Conservation (phyloP, 345 rosid genomes). For the Pistacia vera region DNA sequence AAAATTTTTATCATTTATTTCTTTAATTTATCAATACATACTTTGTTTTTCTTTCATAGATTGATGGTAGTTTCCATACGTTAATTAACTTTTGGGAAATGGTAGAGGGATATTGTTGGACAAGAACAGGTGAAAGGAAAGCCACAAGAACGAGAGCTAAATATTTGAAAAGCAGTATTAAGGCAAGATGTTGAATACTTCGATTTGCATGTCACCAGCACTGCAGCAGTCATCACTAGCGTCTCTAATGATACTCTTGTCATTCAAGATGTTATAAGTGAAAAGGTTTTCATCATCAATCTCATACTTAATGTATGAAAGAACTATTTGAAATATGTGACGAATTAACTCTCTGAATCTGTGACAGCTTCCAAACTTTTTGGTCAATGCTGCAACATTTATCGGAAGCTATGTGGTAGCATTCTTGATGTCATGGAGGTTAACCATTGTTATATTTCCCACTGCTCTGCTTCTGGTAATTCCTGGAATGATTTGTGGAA, state of each 20-base stretch:
- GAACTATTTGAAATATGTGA: neutral
- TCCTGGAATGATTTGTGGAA: slow-evolving; percentile 79
- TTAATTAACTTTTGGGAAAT: neutral
- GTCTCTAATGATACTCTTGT: slow-evolving; percentile 77
- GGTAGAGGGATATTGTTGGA: slow-evolving; percentile 86
- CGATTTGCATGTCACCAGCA: slow-evolving; percentile 77
- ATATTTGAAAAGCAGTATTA: slow-evolving; percentile 74
- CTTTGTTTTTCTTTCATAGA: no score
- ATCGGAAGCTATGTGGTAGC: slow-evolving; percentile 64
- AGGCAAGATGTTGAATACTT: slow-evolving; percentile 88
- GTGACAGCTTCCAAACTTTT: slow-evolving; percentile 73
- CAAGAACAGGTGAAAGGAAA: slow-evolving; percentile 89
- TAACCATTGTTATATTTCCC: slow-evolving; percentile 77
- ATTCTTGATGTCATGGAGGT: slow-evolving; percentile 68
- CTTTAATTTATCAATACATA: no score
- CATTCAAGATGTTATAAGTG: slow-evolving; percentile 82
- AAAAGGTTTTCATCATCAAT: slow-evolving; percentile 51
- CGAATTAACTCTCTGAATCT: neutral
- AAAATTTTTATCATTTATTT: no score
- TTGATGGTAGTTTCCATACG: no score
- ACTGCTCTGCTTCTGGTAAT: slow-evolving; percentile 62
- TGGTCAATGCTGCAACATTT: slow-evolving; percentile 60
- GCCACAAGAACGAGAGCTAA: slow-evolving; percentile 77
- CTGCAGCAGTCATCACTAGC: slow-evolving; percentile 80
- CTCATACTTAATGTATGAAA: neutral